A percentile compares a stretch with the other conserved stretches of the same genome.
Evolutionary conservation across 2,329 filamentous ascomycete species (phyloP).

Genomic region (Talaromyces amestolkiae): DNA sequence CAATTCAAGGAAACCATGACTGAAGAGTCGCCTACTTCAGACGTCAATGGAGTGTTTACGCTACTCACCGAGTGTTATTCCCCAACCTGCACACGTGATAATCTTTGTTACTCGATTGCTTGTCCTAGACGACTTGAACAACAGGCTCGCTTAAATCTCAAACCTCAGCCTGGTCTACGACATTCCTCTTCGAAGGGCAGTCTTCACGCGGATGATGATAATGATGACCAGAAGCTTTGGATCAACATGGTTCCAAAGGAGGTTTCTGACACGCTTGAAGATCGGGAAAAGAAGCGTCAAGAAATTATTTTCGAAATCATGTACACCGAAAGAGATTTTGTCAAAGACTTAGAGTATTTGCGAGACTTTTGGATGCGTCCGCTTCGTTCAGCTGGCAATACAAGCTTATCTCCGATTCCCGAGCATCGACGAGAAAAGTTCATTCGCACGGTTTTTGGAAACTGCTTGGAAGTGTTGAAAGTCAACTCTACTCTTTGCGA

Average conservation of each 20-base stretch:
- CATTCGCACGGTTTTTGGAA: constrained; percentile 91
- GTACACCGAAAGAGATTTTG: constrained; percentile 98
- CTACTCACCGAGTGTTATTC: constrained; percentile 96
- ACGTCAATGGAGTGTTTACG: constrained; percentile 95
- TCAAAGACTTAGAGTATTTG: constrained; percentile 96
- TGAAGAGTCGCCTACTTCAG: constrained; percentile 64
- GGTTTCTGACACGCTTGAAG: constrained; percentile 81
- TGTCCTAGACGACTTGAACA: constrained; percentile 92
- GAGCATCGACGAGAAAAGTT: constrained; percentile 83
- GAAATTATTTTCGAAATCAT: constrained; percentile 98
- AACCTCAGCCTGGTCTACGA: constrained; percentile 84
- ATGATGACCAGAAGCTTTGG: constrained; percentile 97
- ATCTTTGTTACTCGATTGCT: constrained; percentile 95
- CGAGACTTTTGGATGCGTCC: constrained; percentile 98
- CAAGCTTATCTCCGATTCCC: constrained; percentile 75
- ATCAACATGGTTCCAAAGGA: constrained; percentile 98
- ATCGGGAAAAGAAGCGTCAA: constrained; percentile 94
- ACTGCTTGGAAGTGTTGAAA: constrained; percentile 89
- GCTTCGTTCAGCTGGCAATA: constrained; percentile 67
- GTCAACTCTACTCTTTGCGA: constrained; percentile 89
- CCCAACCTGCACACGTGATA: constrained; percentile 91
- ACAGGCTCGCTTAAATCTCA: constrained; percentile 88
- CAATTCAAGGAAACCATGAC: constrained; percentile 92
- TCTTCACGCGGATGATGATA: constrained; percentile 82
- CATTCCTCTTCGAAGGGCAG: constrained; percentile 66